These are phyloP conservation scores for Pythium monospermum DNA, from an alignment of 352 stramenopile species.

Conservation along the genomic window DNA sequence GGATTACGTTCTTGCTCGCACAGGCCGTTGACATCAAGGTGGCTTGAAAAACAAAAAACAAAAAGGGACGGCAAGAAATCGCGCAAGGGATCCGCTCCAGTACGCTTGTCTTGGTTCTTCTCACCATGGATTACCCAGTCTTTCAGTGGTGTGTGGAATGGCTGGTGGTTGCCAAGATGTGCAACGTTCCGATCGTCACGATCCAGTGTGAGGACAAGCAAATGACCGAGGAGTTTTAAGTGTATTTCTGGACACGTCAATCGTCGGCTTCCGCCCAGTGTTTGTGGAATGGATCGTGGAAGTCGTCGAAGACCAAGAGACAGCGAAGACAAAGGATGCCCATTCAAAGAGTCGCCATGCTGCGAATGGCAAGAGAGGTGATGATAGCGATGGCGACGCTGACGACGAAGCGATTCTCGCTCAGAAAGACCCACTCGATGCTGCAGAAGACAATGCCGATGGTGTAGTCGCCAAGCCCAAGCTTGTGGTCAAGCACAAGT, in stretches of 20 bases:
- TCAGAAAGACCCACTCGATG: slow-evolving; percentile 20
- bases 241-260: slow-evolving; percentile 84
- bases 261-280: slow-evolving; percentile 67
- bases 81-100: slow-evolving; percentile 71
- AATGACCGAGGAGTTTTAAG: slow-evolving; percentile 76
- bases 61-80: slow-evolving; percentile 78
- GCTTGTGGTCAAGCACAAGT: slow-evolving; percentile 28
- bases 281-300: slow-evolving; percentile 21
- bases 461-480: slow-evolving; percentile 13
- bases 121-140: slow-evolving; percentile 66
- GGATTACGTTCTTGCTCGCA: slow-evolving; percentile 48
- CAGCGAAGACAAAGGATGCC: slow-evolving; percentile 8
- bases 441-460: slow-evolving; percentile 8
- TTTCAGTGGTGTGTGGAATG: slow-evolving; percentile 87
- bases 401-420: slow-evolving; percentile 15
- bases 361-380: not conserved
- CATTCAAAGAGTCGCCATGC: slow-evolving; percentile 18
- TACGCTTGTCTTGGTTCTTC: slow-evolving; percentile 61
- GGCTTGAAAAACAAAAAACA: slow-evolving; percentile 59
- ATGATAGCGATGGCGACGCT: slow-evolving; percentile 4
- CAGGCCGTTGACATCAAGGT: slow-evolving; percentile 43
- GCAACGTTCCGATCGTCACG: slow-evolving; percentile 78
- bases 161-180: slow-evolving; percentile 78
- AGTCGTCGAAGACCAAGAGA: slow-evolving; percentile 3
- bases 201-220: slow-evolving; percentile 81